Percentiles rank a stretch among this genome's conserved stretches.
These are phyloP conservation scores for Chalciporus sphaerocephalus DNA, from an alignment of 768 basidiomycete species.

Conservation along the genomic window DNA sequence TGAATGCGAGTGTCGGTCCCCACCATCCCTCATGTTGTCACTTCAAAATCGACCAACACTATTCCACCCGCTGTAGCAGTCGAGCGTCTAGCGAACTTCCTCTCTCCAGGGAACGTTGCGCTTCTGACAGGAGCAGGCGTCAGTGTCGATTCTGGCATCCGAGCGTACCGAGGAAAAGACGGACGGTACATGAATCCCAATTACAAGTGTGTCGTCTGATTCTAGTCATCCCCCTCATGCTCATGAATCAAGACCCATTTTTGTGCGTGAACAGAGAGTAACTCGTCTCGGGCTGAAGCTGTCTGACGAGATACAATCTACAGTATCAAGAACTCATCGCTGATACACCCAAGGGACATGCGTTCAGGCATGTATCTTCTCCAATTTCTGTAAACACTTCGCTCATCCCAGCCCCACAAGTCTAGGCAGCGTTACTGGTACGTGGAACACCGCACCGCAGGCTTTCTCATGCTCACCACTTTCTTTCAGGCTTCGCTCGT, in stretches of 20 bases:
- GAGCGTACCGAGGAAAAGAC: conserved; percentile 86
- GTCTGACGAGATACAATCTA: conserved; percentile 13
- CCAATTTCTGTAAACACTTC: neutral
- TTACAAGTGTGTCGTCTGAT: conserved; percentile 55
- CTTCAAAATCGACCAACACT: conserved; percentile 32
- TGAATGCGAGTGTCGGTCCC: conserved; percentile 78
- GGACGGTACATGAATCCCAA: conserved; percentile 89
- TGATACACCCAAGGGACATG: conserved; percentile 57
- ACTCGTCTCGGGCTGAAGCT: neutral
- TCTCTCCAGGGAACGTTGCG: conserved; percentile 64
- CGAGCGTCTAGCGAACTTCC: conserved; percentile 59
- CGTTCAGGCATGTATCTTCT: conserved; percentile 55
- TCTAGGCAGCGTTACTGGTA: conserved; percentile 81
- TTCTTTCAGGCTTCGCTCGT: conserved; percentile 55
- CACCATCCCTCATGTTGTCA: conserved; percentile 58
- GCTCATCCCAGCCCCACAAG: conserved; percentile 6
- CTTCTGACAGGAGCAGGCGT: conserved; percentile 90
- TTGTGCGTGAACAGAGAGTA: conserved; percentile 30
- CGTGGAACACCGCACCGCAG: conserved; percentile 10
- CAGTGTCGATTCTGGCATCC: conserved; percentile 91
- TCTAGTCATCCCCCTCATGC: neutral
- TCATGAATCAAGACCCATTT: conserved; percentile 47
- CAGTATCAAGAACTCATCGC: conserved; percentile 82
- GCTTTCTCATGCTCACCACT: too few relatives aligned
- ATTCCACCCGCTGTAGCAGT: conserved; percentile 50